Conservation (phyloP, 2,329 filamentous ascomycete genomes). For the Eutypa lata region DNA sequence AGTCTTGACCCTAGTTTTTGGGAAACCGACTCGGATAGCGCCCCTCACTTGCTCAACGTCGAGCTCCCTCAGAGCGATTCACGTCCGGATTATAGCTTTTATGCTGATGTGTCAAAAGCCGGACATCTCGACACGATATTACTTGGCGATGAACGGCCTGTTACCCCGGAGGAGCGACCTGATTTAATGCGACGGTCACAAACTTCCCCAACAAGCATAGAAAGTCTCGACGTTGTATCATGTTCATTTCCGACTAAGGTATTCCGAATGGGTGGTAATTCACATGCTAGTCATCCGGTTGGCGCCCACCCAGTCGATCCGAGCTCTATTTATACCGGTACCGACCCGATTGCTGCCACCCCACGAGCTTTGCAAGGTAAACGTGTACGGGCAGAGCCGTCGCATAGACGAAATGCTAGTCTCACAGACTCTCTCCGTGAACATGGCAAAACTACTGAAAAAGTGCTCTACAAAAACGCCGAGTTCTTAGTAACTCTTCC, state of each 20-base stretch:
- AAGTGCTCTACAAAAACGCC: conserved; percentile 48
- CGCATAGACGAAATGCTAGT: conserved; percentile 83
- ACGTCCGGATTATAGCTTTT: conserved; percentile 37
- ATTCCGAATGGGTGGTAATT: conserved; percentile 36
- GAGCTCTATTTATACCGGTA: conserved; percentile 43
- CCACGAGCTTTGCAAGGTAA: conserved; percentile 58
- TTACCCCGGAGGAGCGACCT: conserved; percentile 41
- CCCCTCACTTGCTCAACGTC: conserved; percentile 43
- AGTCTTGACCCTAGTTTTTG: conserved; percentile 53
- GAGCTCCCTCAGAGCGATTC: conserved; percentile 23
- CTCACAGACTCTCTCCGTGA: conserved; percentile 82
- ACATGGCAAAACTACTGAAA: conserved; percentile 48
- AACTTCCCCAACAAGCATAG: conserved; percentile 54
- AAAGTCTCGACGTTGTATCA: conserved; percentile 59
- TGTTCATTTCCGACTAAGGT: conserved; percentile 61
- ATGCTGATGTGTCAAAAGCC: conserved; percentile 43
- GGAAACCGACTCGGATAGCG: conserved; percentile 42
- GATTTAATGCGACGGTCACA: conserved; percentile 32
- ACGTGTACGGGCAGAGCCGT: conserved; percentile 51
- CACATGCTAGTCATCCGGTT: conserved; percentile 39
- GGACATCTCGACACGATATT: conserved; percentile 48
- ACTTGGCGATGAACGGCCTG: conserved; percentile 38
- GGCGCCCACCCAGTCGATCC: conserved; percentile 56
- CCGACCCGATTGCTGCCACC: conserved; percentile 54
- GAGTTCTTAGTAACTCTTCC: conserved; percentile 61